Evolutionary conservation across 805 yeast genomes (phyloP).

Genomic region (Teunomyces kruisii): DNA sequence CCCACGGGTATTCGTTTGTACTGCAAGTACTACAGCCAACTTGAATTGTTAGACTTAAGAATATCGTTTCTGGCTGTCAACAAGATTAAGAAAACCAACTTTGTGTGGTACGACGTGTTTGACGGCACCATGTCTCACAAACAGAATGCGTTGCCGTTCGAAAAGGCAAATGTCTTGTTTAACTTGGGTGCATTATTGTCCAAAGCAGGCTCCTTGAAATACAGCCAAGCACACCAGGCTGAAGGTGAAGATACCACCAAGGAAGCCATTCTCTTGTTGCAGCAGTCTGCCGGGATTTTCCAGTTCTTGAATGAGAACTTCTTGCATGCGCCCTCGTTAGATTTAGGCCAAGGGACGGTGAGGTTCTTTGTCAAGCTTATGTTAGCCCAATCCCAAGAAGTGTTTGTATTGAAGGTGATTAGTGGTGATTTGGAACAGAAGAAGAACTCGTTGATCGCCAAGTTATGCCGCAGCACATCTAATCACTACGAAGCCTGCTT

Average conservation of each 20-base stretch:
- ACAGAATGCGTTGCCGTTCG: slow-evolving; percentile 85
- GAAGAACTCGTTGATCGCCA: slow-evolving; percentile 72
- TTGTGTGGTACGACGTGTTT: slow-evolving; percentile 82
- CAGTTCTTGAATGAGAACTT: slow-evolving; percentile 75
- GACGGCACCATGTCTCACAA: slow-evolving; percentile 44
- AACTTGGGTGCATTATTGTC: slow-evolving; percentile 70
- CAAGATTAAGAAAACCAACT: slow-evolving; percentile 47
- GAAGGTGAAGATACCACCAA: slow-evolving; percentile 41
- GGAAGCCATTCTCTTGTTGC: slow-evolving; percentile 57
- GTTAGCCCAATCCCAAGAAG: slow-evolving; percentile 89
- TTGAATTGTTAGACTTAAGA: slow-evolving; percentile 77
- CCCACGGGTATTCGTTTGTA: slow-evolving; percentile 51
- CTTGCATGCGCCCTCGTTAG: slow-evolving; percentile 83
- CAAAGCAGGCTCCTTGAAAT: slow-evolving; percentile 42
- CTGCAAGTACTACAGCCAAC: slow-evolving; percentile 72
- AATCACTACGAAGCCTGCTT: slow-evolving; percentile 53
- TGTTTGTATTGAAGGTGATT: slow-evolving; percentile 65
- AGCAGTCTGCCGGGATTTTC: slow-evolving; percentile 77
- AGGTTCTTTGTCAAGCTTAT: slow-evolving; percentile 61
- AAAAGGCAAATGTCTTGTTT: slow-evolving; percentile 81
- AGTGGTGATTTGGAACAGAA: slow-evolving; percentile 47
- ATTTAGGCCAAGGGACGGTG: slow-evolving; percentile 67
- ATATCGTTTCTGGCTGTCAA: slow-evolving; percentile 62
- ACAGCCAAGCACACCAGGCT: slow-evolving; percentile 14
- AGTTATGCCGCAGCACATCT: slow-evolving; percentile 65